phyloP scores from a whole-genome alignment of 2,329 filamentous ascomycete genomes.

The Arachnomyces sp. region DNA sequence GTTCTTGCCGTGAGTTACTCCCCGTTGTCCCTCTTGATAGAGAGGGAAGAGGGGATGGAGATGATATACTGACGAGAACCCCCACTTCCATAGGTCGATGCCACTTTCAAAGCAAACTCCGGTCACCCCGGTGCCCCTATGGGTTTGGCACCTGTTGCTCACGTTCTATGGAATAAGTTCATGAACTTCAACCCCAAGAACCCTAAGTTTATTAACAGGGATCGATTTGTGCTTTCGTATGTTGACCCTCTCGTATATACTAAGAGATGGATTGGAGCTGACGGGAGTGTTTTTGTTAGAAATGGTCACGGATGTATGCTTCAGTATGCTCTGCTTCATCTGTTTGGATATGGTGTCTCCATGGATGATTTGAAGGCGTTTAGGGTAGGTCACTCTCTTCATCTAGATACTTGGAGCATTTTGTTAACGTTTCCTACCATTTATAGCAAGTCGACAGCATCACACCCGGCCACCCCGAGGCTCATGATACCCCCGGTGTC shows the following conservation, averaged over 20 bases:
- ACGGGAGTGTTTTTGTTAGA: constrained; percentile 42
- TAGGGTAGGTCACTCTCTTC: constrained; percentile 58
- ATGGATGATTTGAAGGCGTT: constrained; percentile 93
- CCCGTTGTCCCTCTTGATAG: constrained; percentile 4
- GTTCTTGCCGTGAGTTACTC: constrained; percentile 72
- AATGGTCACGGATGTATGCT: constrained; percentile 99
- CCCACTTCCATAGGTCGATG: constrained; percentile 68
- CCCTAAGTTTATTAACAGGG: constrained; percentile 91
- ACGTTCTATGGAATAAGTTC: constrained; percentile 98
- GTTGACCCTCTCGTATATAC: constrained; percentile 33
- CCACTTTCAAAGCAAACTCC: constrained; percentile 89
- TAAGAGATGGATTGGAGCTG: not conserved
- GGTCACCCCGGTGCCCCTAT: constrained; percentile 98
- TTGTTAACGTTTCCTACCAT: constrained; percentile 10
- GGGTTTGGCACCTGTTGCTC: constrained; percentile 88
- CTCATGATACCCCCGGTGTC: constrained; percentile 90
- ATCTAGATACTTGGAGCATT: not conserved
- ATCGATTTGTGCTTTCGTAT: constrained; percentile 98
- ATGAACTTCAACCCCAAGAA: constrained; percentile 99
- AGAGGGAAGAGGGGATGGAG: constrained; percentile 2
- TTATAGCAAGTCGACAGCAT: constrained; percentile 63
- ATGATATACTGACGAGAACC: constrained; percentile 24
- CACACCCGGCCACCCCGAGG: constrained; percentile 92
- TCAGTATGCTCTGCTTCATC: constrained; percentile 94
- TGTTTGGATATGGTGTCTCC: constrained; percentile 80